A percentile compares a stretch with the other conserved stretches of the same genome.
Conservation (phyloP, 2,329 filamentous ascomycete species). For the Aphanocladium album region DNA sequence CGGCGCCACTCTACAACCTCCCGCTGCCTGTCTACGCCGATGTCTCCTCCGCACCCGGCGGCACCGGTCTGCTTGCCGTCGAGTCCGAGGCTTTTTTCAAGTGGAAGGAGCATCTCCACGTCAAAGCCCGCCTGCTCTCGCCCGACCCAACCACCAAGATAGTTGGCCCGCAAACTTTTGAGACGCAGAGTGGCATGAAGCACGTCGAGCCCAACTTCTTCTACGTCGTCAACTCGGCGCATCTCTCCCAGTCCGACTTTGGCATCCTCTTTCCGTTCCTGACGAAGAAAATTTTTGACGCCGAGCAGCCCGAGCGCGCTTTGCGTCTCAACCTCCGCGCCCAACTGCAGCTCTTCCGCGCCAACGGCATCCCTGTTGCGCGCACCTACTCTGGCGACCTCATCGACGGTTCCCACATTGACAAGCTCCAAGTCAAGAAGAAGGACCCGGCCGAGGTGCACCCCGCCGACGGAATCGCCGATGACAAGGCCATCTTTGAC, state of each 20-base stretch:
- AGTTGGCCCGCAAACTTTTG: slow-evolving; percentile 37
- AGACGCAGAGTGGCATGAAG: slow-evolving; percentile 37
- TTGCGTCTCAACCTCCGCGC: slow-evolving; percentile 56
- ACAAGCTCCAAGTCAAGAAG: slow-evolving; percentile 29
- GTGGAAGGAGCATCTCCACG: slow-evolving; percentile 67
- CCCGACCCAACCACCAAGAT: slow-evolving; percentile 42
- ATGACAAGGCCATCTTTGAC: slow-evolving; percentile 50
- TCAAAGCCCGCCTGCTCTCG: slow-evolving; percentile 62
- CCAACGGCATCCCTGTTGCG: slow-evolving; percentile 43
- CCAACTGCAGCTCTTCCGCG: slow-evolving; percentile 50
- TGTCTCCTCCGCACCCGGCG: slow-evolving; percentile 44
- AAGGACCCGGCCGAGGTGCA: slow-evolving; percentile 11
- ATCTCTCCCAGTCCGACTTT: slow-evolving; percentile 80
- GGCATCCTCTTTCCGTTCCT: slow-evolving; percentile 74
- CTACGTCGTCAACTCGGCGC: slow-evolving; percentile 68
- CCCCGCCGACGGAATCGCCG: slow-evolving; percentile 33
- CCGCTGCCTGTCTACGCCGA: slow-evolving; percentile 65
- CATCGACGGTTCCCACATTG: slow-evolving; percentile 39
- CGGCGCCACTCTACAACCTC: slow-evolving; percentile 61
- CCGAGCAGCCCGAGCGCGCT: slow-evolving; percentile 53
- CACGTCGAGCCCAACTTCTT: slow-evolving; percentile 62
- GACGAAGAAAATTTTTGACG: slow-evolving; percentile 52
- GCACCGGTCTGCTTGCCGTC: slow-evolving; percentile 61
- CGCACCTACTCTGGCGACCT: slow-evolving; percentile 47
- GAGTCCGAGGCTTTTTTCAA: slow-evolving; percentile 74